These are phyloP conservation scores for Diaporthe vexans DNA, from an alignment of 2,329 filamentous ascomycete genomes.

Conservation along the genomic window DNA sequence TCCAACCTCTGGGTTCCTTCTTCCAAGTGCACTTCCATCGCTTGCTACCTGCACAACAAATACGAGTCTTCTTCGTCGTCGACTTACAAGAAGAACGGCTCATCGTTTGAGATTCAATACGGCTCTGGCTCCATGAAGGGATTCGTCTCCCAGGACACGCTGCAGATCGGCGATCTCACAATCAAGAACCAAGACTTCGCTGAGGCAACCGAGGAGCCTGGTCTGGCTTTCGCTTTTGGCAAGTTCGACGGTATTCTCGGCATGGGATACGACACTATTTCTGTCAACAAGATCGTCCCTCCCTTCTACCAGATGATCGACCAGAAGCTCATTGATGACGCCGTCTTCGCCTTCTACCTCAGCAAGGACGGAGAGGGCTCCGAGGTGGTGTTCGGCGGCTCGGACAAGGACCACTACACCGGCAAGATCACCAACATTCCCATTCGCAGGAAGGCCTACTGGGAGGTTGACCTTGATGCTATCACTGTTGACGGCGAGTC, in stretches of 20 bases:
- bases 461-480: conserved; percentile 96
- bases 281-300: conserved; percentile 94
- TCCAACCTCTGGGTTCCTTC: conserved; percentile 99
- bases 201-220: conserved; percentile 95
- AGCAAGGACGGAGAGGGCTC: conserved; percentile 83
- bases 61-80: conserved; percentile 93
- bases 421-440: conserved; percentile 95
- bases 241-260: conserved; percentile 97
- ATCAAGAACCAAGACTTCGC: conserved; percentile 95
- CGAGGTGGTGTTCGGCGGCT: conserved; percentile 89
- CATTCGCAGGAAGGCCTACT: conserved; percentile 98
- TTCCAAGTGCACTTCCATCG: conserved; percentile 90
- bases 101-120: conserved; percentile 92
- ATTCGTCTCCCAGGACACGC: conserved; percentile 89
- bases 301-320: conserved; percentile 98
- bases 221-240: conserved; percentile 97
- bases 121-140: conserved; percentile 95
- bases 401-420: conserved; percentile 83
- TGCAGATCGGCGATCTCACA: conserved; percentile 89
- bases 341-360: conserved; percentile 97
- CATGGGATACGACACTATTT: conserved; percentile 94
- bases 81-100: conserved; percentile 94
- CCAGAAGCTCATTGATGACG: conserved; percentile 89
- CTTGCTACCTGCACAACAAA: conserved; percentile 97
- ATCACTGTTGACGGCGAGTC: conserved; percentile 89